A percentile compares a stretch with the other conserved stretches of the same genome.
phyloP scores from a whole-genome alignment of 768 basidiomycete species.

The Tulasnella sp. region DNA sequence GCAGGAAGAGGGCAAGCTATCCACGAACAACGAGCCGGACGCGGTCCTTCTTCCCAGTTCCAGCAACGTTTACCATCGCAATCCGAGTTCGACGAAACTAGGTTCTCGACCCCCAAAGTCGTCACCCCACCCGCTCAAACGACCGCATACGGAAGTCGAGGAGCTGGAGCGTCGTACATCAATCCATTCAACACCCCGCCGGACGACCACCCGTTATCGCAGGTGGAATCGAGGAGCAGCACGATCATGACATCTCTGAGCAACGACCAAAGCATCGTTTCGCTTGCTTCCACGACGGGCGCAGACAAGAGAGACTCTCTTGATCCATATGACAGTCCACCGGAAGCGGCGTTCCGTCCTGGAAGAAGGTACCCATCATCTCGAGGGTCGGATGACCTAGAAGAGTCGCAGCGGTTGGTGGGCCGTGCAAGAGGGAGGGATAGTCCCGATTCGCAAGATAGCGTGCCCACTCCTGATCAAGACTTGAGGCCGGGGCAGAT shows the following conservation, averaged over 20 bases:
- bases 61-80: neutral
- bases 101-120: neutral
- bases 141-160: neutral
- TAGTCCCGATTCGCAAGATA: neutral
- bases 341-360: neutral
- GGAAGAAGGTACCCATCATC: neutral
- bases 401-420: slow-evolving; percentile 1
- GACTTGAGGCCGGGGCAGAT: neutral
- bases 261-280: neutral
- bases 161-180: neutral
- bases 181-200: neutral
- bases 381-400: neutral
- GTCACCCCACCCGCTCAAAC: neutral
- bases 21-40: slow-evolving; percentile 15
- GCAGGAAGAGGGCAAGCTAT: slow-evolving; percentile 35
- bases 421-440: neutral
- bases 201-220: neutral
- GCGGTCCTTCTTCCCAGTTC: neutral
- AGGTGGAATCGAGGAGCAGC: neutral
- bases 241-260: neutral
- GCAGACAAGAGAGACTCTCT: neutral
- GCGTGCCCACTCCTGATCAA: neutral
- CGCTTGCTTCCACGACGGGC: neutral
- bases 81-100: neutral
- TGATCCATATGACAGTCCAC: slow-evolving; percentile 4